Base-by-base conservation (phyloP, 257 asterid species). In the Solanum bulbocastanum region DNA sequence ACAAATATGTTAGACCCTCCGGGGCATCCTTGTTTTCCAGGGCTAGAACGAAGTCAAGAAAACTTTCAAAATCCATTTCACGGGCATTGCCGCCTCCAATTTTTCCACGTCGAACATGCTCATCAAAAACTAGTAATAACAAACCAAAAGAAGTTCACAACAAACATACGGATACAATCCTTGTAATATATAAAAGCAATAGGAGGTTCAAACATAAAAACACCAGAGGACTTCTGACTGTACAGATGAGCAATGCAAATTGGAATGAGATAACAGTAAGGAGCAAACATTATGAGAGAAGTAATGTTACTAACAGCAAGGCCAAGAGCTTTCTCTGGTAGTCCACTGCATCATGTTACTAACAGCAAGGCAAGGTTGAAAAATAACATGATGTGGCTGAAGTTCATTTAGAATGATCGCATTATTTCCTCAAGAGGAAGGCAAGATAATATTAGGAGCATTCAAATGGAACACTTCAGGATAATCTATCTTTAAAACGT, bases 11-110 rank as follows among this genome's bases (percentile, higher is more conserved):
- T 39, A 96, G 91, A 74, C 98, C 99, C 90, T 97, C 99, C 36
- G 98, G 94, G 85, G 98, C 95, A 92, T 97, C 99, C 90, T 97
- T 97, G 91, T 97, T 96, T 92, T 97, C 99, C 30, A 96, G 92
- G 84, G 99, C 98, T 83, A 96, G 92, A 89, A 97, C 98, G 88
- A 97, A 94, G 92, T 97, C 99, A 2, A 97, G 99, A 87, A 96
- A 96, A 89, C 98, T 97, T 88, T 95, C 99, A 56, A 96, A 97
- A 91, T 95, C 98, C 99, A 97, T 96, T 91, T 97, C 99, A 79
- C 98, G 95, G 52, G 98, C 92, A 90, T 94, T 94, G 62, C 98
- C 96, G 23, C 95, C 98, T 89, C 99, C 98, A 90, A 88, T 90
- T 91, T 94, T 97, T 62, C 99, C 99, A 84, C 98, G 98, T 30